These are phyloP conservation scores for Eleusine indica DNA, from an alignment of 176 grass and related monocot species.

Conservation along the genomic window DNA sequence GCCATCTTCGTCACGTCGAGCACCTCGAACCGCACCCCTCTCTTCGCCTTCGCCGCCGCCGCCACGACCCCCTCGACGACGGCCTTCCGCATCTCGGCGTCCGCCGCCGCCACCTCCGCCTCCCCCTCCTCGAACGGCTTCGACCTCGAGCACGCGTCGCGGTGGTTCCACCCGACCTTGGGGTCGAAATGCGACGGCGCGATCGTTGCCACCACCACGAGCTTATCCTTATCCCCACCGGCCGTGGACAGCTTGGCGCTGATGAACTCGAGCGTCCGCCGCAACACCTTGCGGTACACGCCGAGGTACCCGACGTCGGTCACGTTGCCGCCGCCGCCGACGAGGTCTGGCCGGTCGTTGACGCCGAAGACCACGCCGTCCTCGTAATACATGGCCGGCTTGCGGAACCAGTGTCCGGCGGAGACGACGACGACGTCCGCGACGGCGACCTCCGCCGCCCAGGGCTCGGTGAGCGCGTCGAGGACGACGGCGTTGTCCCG, in stretches of 20 bases:
- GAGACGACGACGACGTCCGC: conserved; percentile 46
- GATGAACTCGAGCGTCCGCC: conserved; percentile 23
- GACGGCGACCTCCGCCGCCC: conserved; percentile 23
- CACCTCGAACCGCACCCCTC: conserved; percentile 30
- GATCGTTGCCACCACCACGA: conserved; percentile 35
- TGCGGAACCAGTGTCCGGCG: conserved; percentile 48
- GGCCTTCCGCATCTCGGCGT: conserved; percentile 33
- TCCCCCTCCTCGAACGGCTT: conserved; percentile 22
- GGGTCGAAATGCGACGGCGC: conserved; percentile 32
- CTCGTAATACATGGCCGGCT: conserved; percentile 37
- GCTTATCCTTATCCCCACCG: conserved; percentile 11
- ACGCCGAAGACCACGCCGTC: conserved; percentile 40
- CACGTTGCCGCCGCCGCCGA: neutral
- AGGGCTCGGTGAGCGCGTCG: conserved; percentile 37
- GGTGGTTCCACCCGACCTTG: conserved; percentile 29
- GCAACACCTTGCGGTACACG: conserved; percentile 41
- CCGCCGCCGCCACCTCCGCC: conserved; percentile 11
- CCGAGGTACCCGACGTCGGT: conserved; percentile 8
- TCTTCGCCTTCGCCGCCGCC: neutral
- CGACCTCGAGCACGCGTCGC: conserved; percentile 29
- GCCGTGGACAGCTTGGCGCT: neutral
- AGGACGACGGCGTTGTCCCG: neutral
- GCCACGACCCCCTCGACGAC: conserved; percentile 23
- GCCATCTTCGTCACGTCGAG: conserved; percentile 49
- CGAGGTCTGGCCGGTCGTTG: neutral